A percentile compares a stretch with the other conserved stretches of the same genome.
These are phyloP conservation scores for Boletellus dicymbophilus DNA, from an alignment of 1,284 basidiomycete genomes.

Conservation along the genomic window DNA sequence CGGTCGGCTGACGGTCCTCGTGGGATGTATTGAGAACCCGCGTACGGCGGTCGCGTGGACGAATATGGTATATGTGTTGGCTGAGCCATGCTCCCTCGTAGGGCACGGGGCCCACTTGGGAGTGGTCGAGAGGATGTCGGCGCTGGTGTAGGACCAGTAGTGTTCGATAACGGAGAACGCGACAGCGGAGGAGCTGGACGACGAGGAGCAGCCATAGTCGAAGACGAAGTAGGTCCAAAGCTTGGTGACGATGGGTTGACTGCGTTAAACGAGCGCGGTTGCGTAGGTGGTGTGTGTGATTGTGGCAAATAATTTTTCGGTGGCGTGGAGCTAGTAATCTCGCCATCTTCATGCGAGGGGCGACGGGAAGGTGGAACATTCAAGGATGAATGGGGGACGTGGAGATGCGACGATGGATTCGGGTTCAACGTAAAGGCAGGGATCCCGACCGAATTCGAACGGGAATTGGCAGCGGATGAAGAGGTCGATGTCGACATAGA, in stretches of 20 bases:
- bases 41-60: conserved; percentile 26
- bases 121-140: conserved; percentile 37
- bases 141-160: conserved; percentile 23
- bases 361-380: conserved; percentile 23
- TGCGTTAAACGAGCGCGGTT: conserved; percentile 44
- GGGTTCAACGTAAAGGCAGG: conserved; percentile 4
- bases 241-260: conserved; percentile 27
- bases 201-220: conserved; percentile 24
- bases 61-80: conserved; percentile 23
- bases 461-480: conserved; percentile 26
- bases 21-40: conserved; percentile 29
- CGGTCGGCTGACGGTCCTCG: conserved; percentile 49
- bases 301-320: conserved; percentile 37
- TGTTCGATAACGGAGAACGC: conserved; percentile 26
- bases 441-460: conserved; percentile 30
- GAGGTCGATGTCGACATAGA: conserved; percentile 27
- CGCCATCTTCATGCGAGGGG: conserved; percentile 54
- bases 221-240: conserved; percentile 22
- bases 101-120: conserved; percentile 56
- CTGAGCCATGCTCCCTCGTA: conserved; percentile 37
- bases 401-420: conserved; percentile 1
- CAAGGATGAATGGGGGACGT: conserved; percentile 2
- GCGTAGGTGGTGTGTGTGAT: conserved; percentile 46
- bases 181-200: conserved; percentile 31
- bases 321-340: conserved; percentile 44